These are phyloP conservation scores for Porodaedalea pini DNA, from an alignment of 1,284 basidiomycete genomes.

Conservation along the genomic window DNA sequence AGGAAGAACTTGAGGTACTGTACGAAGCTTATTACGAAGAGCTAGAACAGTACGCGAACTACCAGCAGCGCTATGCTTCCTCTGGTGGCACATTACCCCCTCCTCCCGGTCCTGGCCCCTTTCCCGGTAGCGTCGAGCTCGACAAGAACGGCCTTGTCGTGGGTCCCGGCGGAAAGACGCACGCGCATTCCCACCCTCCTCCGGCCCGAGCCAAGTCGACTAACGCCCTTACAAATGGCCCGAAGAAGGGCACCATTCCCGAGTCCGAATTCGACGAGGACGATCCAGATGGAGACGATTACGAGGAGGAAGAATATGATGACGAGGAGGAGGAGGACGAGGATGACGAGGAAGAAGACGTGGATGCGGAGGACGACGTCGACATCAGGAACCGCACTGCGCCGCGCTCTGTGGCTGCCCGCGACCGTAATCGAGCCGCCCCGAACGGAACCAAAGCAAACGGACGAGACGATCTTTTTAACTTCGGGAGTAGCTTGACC, in stretches of 20 bases:
- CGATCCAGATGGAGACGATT: constrained; percentile 55
- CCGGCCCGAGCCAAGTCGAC: constrained; percentile 28
- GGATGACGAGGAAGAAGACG: constrained; percentile 64
- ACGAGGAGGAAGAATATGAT: constrained; percentile 59
- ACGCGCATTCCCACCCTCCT: constrained; percentile 36
- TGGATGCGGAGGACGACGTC: constrained; percentile 56
- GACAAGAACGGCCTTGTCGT: constrained; percentile 88
- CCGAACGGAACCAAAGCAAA: constrained; percentile 39
- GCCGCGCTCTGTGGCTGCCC: constrained; percentile 32
- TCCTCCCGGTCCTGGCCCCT: constrained; percentile 94
- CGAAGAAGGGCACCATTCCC: constrained; percentile 40
- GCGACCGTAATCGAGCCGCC: constrained; percentile 32
- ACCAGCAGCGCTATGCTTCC: constrained; percentile 90
- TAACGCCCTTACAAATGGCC: constrained; percentile 42
- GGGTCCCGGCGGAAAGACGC: constrained; percentile 43
- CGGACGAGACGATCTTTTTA: constrained; percentile 66
- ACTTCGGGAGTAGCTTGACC: constrained; percentile 74
- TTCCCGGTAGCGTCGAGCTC: constrained; percentile 95
- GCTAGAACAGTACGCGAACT: constrained; percentile 96
- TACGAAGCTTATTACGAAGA: constrained; percentile 99
- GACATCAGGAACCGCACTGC: constrained; percentile 39
- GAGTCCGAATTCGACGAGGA: constrained; percentile 69
- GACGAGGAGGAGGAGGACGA: constrained; percentile 65
- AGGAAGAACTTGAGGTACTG: constrained; percentile 97
- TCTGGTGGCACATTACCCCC: constrained; percentile 84